A percentile compares a stretch with the other conserved stretches of the same genome.
Evolutionary conservation across 768 basidiomycete species (phyloP).

Genomic region (Lyophyllum semitale): DNA sequence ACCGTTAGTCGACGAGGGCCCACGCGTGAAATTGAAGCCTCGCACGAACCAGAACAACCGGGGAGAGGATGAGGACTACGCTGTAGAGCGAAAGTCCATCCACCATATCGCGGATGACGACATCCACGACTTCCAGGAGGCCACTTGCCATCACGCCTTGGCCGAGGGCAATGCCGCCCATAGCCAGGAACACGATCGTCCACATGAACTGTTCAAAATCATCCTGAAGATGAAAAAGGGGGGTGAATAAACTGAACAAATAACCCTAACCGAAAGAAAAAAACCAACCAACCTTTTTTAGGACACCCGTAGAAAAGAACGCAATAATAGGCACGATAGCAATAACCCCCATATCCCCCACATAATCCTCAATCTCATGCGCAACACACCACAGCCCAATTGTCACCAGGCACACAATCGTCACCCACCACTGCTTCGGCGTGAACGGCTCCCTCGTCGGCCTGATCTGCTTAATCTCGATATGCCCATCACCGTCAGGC

Average conservation of each 20-base stretch:
- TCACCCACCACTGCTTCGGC: conserved; percentile 87
- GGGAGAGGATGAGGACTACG: conserved; percentile 71
- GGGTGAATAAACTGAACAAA: not conserved
- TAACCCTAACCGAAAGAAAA: conserved; percentile 1
- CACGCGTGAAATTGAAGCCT: conserved; percentile 12
- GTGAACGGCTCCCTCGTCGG: conserved; percentile 83
- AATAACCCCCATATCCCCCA: conserved; percentile 98
- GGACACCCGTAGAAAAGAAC: conserved; percentile 91
- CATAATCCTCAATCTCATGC: conserved; percentile 66
- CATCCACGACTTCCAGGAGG: conserved; percentile 77
- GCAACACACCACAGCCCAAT: conserved; percentile 91
- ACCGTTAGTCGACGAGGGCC: not conserved
- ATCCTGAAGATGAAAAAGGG: conserved; percentile 50
- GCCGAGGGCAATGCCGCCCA: conserved; percentile 97
- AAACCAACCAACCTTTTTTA: conserved; percentile 74
- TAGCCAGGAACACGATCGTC: conserved; percentile 94
- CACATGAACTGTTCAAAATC: conserved; percentile 95
- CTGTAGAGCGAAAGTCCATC: conserved; percentile 63
- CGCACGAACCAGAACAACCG: conserved; percentile 63
- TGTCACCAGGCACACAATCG: conserved; percentile 78
- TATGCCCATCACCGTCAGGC: conserved; percentile 73
- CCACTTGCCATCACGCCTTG: conserved; percentile 92
- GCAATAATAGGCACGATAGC: conserved; percentile 90
- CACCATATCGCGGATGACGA: conserved; percentile 57
- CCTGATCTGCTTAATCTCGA: conserved; percentile 84